Evolutionary conservation across 139 green algal species (phyloP).

Genomic region (Chlorella vulgaris): DNA sequence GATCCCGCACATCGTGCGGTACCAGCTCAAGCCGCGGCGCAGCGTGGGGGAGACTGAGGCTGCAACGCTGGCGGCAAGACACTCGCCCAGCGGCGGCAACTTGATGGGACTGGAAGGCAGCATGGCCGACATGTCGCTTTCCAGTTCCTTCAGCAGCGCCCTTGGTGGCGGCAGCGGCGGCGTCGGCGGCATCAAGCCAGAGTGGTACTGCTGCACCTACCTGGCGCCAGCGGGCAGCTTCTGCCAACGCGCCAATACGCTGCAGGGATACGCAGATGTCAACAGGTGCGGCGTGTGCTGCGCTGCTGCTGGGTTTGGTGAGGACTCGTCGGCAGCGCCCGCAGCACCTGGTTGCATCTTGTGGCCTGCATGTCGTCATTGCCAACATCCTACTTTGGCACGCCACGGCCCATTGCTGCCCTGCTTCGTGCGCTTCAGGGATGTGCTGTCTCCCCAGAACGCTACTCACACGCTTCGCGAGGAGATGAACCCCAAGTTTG

Average conservation of each 20-base stretch:
- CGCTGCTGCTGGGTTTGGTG: too few species aligned
- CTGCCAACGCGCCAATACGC: conserved; percentile 49
- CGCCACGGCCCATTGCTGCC: too few species aligned
- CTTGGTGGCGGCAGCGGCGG: background rate
- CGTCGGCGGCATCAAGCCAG: background rate
- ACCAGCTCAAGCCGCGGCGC: conserved; percentile 45
- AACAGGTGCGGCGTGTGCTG: conserved; percentile 50
- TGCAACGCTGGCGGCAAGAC: background rate
- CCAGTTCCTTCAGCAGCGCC: background rate
- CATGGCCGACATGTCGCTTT: conserved; percentile 4
- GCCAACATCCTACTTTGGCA: background rate
- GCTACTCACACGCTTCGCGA: conserved; percentile 39
- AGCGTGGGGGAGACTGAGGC: conserved; percentile 22
- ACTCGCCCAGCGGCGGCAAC: background rate
- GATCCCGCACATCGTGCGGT: conserved; percentile 68
- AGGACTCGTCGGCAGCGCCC: too few species aligned
- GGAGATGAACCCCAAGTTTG: conserved; percentile 53
- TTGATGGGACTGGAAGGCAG: conserved; percentile 1
- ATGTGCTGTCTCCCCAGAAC: conserved; percentile 37
- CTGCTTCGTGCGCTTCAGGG: conserved; percentile 32
- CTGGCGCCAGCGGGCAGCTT: conserved; percentile 36
- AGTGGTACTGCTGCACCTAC: conserved; percentile 43
- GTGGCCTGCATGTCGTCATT: background rate
- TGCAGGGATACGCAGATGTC: conserved; percentile 51
- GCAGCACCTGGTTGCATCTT: too few species aligned